Percentiles rank a stretch among this genome's conserved stretches.
These are phyloP conservation scores for Spiraea crenata DNA, from an alignment of 331 rosid genomes.

Conservation along the genomic window DNA sequence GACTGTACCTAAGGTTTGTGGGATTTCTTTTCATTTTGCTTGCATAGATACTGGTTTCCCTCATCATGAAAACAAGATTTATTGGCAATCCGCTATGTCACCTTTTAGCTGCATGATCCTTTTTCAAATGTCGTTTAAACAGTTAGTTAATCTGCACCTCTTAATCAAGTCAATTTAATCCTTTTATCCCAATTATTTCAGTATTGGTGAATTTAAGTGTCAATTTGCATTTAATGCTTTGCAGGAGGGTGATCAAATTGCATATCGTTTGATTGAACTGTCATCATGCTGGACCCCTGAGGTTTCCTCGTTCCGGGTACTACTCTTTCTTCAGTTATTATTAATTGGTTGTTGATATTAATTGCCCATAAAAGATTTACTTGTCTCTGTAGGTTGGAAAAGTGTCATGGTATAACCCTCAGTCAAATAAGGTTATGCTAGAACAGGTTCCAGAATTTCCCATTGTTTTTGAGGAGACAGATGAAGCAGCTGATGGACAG, in stretches of 20 bases:
- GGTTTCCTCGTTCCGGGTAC: slow-evolving; percentile 80
- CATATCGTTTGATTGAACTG: slow-evolving; percentile 83
- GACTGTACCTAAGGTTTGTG: slow-evolving; percentile 68
- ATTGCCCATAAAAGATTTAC: slow-evolving; percentile 9
- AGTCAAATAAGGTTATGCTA: slow-evolving; percentile 52
- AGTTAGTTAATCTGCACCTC: neutral
- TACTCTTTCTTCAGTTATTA: slow-evolving; percentile 24
- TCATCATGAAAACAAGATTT: neutral
- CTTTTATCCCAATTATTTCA: slow-evolving; percentile 2
- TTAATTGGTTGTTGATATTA: slow-evolving; percentile 7
- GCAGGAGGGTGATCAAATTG: slow-evolving; percentile 78
- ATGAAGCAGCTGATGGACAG: slow-evolving; percentile 43
- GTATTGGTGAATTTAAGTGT: slow-evolving; percentile 19
- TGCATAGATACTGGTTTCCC: slow-evolving; percentile 14
- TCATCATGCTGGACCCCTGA: slow-evolving; percentile 89
- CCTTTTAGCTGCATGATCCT: neutral
- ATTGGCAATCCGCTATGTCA: neutral
- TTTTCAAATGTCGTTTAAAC: neutral
- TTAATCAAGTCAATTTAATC: neutral
- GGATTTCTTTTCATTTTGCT: slow-evolving; percentile 17
- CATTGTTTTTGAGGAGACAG: slow-evolving; percentile 53
- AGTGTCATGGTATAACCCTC: slow-evolving; percentile 48
- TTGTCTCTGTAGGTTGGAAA: slow-evolving; percentile 68
- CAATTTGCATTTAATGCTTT: slow-evolving; percentile 21
- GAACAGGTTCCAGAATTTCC: slow-evolving; percentile 70